A percentile compares a stretch with the other conserved stretches of the same genome.
These are phyloP conservation scores for Leucosporidium creatinivorum DNA, from an alignment of 768 basidiomycete genomes.

Conservation along the genomic window DNA sequence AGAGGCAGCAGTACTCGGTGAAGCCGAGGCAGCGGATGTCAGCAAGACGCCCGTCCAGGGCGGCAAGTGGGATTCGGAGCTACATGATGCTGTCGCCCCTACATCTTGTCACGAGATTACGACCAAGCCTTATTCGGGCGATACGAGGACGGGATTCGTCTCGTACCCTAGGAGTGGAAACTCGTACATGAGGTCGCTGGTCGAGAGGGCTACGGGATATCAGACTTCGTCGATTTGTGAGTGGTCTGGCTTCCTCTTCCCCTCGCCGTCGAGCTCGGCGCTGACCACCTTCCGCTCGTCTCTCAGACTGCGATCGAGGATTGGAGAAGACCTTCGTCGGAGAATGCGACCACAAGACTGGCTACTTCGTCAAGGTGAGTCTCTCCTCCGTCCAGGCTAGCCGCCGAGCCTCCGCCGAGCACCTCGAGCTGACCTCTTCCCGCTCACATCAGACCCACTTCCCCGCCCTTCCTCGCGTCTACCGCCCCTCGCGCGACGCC, in stretches of 20 bases:
- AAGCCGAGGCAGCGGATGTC: constrained; percentile 13
- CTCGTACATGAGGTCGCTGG: constrained; percentile 19
- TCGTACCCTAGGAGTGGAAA: constrained; percentile 27
- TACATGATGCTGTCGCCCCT: constrained; percentile 14
- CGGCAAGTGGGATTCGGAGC: constrained; percentile 16
- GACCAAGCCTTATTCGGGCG: background rate
- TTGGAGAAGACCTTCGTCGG: constrained; percentile 13
- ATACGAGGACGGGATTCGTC: constrained; percentile 13
- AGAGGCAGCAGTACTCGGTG: background rate
- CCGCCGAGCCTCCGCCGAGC: background rate
- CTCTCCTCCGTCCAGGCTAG: too few species aligned
- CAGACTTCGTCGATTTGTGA: constrained; percentile 27
- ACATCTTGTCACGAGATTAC: constrained; percentile 14
- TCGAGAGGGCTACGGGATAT: constrained; percentile 30
- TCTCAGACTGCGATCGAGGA: constrained; percentile 9
- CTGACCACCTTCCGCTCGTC: background rate
- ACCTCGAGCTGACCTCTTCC: background rate
- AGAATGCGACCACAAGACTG: constrained; percentile 9
- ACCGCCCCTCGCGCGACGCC: background rate
- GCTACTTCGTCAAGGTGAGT: constrained; percentile 18
- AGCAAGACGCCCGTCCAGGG: constrained; percentile 6
- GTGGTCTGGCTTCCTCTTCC: background rate
- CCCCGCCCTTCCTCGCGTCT: constrained; percentile 2
- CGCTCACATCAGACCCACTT: constrained; percentile 9
- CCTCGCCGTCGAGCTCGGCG: too few species aligned